Evolutionary conservation across 2,329 filamentous ascomycete genomes (phyloP), one percentile per base, ranked within the genome.

Genomic region (Passalora sequoiae): DNA sequence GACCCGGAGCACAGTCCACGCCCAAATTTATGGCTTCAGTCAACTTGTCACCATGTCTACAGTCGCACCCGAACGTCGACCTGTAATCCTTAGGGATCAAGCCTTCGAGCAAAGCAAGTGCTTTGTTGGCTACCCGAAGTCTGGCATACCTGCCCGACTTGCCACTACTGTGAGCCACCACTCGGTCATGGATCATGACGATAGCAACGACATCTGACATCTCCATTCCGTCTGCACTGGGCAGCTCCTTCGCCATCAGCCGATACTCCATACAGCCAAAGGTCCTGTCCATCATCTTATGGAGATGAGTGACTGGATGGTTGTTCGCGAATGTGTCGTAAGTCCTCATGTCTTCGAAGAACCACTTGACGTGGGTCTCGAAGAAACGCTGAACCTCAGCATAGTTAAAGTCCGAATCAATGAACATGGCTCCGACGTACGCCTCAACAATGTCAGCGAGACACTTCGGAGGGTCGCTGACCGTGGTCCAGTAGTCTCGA

Each of bases 381-480:
- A 95, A 96, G 67, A 98, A 97, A 0, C 62, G 61, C 50, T 84
- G 78, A 1, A 97, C 84, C 13, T 81, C 73, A 9, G 64, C 63
- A 64, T 84, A 96, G 59, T 92, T 70, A 66, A 91, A 97, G 33
- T 75, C 72, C 0, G 86, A 84, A 65, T 98, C 92, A 8, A 98
- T 84, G 61, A 97, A 97, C 16, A 96, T 74, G 15, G 91, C 91
- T 1, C 89, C 92, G 2, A 96, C 69, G 56, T 89, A 92, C 0
- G 91, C 80, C 71, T 98, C 92, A 3, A 97, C 73, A 27, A 95
- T 78, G 63, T 98, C 92, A 0, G 89, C 80, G 4, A 97, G 77
- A 40, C 76, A 81, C 67, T 92, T 92, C 6, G 85, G 86, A 1
- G 84, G 81, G 29, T 77, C 71, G 12, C 70, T 72, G 7, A 76